Evolutionary conservation across 192 early-diverging fungal genomes (phyloP).

Genomic region (Podila epigama): DNA sequence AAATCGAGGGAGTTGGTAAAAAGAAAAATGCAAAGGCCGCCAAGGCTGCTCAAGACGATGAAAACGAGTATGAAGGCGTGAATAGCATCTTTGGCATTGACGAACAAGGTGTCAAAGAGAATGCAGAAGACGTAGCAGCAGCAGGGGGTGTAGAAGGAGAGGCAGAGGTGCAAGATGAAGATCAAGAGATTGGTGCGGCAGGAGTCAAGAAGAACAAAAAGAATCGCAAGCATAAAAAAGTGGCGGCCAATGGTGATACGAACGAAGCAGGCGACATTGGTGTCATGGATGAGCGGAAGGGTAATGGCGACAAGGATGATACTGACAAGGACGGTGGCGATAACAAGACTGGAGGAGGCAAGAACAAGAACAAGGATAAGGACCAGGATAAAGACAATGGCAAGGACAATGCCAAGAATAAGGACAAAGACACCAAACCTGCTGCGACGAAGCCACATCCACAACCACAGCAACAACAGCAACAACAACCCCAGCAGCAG

Average conservation of each 20-base stretch:
- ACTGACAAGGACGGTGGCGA: too few species aligned
- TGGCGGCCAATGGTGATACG: background rate
- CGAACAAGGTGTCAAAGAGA: background rate
- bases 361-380: background rate
- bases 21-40: background rate
- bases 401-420: background rate
- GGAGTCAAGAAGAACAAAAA: background rate
- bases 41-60: background rate
- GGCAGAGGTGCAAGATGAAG: too few species aligned
- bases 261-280: too few species aligned
- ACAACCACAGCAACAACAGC: conserved; percentile 1
- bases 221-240: background rate
- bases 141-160: too few species aligned
- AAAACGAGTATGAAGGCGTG: background rate
- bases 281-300: background rate
- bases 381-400: background rate
- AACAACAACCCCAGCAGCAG: background rate
- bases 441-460: background rate
- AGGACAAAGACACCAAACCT: background rate
- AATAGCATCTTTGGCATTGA: background rate
- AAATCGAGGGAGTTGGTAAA: background rate
- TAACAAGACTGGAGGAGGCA: background rate
- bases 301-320: background rate
- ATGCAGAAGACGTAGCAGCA: background rate
- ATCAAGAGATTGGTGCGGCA: background rate